Base-by-base conservation (phyloP, 495 filamentous ascomycete genomes). In the Bryoglossum gracile region DNA sequence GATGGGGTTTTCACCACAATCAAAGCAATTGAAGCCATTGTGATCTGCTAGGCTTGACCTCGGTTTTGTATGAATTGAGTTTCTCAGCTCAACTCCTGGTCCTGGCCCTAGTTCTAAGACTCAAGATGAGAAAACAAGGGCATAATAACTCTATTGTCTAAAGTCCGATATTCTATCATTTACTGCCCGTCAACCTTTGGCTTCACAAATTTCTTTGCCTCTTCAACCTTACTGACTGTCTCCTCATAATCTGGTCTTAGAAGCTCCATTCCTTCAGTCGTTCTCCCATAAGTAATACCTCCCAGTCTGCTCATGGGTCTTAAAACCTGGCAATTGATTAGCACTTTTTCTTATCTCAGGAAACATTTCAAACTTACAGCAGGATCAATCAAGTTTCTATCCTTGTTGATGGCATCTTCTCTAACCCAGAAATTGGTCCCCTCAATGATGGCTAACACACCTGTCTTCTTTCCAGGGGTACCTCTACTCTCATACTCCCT, bases 351-450 rank as follows among this genome's bases (percentile, higher is more conserved):
- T 57, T 43, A 25, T 11, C 14, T 33, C 24, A 17, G 19, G 9
- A 35, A 33, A 38, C 19, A 18, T 55, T 16, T 50, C 67, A 4
- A 37, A 30, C 51, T 50, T 48, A 56, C 64, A 38, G 71, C 74
- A 11, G 86, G 71, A 66, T 92, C 82, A 26, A 97, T 70, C 21
- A 82, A 47, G 50, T 78, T 86, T 59, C 70, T 76, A 13, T 86
- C 81, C 60, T 86, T 77, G 55, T 94, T 83, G 5, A 96, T 68
- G 9, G 87, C 88, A 69, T 95, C 91, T 61, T 95, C 89, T 38
- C 90, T 66, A 9, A 80, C 88, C 86, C 89, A 94, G 59, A 98
- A 96, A 21, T 81, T 70, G 32, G 84, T 78, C 1, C 90, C 91
- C 69, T 98, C 89, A 8, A 96, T 71, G 40, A 94, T 76, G 11